phyloP scores from a whole-genome alignment of 1,284 basidiomycete species.

The Prillingera fragicola region DNA sequence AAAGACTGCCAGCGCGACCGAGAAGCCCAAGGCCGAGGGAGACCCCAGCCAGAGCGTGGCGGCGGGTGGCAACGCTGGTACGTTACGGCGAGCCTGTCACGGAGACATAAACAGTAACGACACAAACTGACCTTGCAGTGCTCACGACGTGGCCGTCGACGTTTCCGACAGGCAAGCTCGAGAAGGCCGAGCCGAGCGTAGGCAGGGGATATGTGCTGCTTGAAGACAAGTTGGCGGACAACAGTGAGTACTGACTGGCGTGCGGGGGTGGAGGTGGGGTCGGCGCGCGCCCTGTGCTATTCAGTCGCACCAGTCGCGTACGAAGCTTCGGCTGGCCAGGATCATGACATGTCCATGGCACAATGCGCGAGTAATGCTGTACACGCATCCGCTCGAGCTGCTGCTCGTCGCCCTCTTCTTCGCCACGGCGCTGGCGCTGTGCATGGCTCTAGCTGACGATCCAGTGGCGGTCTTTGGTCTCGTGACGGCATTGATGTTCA shows the following conservation, averaged over 20 bases:
- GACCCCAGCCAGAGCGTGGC: not conserved
- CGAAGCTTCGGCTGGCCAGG: too few species aligned
- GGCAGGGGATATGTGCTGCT: slow-evolving; percentile 28
- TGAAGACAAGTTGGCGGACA: slow-evolving; percentile 22
- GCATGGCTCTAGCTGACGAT: too few species aligned
- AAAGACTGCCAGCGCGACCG: too few species aligned
- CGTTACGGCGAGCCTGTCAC: not conserved
- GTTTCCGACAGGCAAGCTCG: slow-evolving; percentile 18
- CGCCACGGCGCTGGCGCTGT: slow-evolving; percentile 6
- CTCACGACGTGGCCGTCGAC: slow-evolving; percentile 26
- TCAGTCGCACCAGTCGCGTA: too few species aligned
- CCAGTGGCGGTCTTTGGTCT: too few species aligned
- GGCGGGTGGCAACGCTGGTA: slow-evolving; percentile 1
- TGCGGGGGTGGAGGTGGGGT: too few species aligned
- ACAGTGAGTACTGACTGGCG: slow-evolving; percentile 20
- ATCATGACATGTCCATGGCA: too few species aligned
- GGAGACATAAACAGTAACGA: not conserved
- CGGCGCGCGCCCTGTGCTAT: too few species aligned
- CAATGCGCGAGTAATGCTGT: too few species aligned
- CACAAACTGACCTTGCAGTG: slow-evolving; percentile 10
- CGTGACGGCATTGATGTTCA: too few species aligned
- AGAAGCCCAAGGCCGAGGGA: too few species aligned
- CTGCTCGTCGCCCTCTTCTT: slow-evolving; percentile 20
- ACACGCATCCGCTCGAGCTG: slow-evolving; percentile 11
- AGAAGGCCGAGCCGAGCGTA: not conserved